phyloP scores from a whole-genome alignment of 495 filamentous ascomycete species.

The Penicillium verhagenii region DNA sequence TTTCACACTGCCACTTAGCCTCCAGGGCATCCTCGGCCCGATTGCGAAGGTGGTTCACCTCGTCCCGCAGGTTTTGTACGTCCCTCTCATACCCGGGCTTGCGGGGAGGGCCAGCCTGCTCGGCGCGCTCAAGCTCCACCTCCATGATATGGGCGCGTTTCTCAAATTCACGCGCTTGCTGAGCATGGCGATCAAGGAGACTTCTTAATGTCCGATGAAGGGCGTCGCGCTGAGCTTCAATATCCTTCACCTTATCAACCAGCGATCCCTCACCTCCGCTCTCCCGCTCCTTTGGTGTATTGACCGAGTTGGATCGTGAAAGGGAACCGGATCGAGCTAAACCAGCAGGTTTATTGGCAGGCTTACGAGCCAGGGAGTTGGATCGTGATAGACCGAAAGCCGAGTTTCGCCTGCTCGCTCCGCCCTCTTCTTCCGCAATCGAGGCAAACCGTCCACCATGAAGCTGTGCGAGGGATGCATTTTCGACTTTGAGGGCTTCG shows the following conservation, averaged over 20 bases:
- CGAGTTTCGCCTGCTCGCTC: constrained; percentile 27
- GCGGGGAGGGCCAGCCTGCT: constrained; percentile 62
- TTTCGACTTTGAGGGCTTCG: constrained; percentile 54
- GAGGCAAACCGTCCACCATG: constrained; percentile 55
- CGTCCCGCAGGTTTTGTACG: constrained; percentile 71
- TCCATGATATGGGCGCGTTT: constrained; percentile 75
- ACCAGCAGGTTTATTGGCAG: constrained; percentile 46
- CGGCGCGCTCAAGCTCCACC: constrained; percentile 71
- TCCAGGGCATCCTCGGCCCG: constrained; percentile 95
- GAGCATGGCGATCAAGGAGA: constrained; percentile 82
- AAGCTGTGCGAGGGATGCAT: constrained; percentile 51
- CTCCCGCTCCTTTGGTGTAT: constrained; percentile 56
- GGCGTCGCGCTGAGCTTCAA: constrained; percentile 90
- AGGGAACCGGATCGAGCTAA: constrained; percentile 46
- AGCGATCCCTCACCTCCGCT: constrained; percentile 66
- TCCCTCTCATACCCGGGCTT: constrained; percentile 80
- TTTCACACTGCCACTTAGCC: constrained; percentile 95
- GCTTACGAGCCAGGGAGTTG: constrained; percentile 57
- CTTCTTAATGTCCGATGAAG: constrained; percentile 81
- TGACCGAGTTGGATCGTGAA: constrained; percentile 59
- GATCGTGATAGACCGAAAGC: constrained; percentile 57
- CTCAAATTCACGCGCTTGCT: constrained; percentile 74
- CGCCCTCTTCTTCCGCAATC: constrained; percentile 61
- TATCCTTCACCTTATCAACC: constrained; percentile 82
- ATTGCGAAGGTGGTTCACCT: constrained; percentile 79